Evolutionary conservation across 2,329 filamentous ascomycete species (phyloP), one percentile per base, ranked within the genome.

Genomic region (Coniochaeta sp.): DNA sequence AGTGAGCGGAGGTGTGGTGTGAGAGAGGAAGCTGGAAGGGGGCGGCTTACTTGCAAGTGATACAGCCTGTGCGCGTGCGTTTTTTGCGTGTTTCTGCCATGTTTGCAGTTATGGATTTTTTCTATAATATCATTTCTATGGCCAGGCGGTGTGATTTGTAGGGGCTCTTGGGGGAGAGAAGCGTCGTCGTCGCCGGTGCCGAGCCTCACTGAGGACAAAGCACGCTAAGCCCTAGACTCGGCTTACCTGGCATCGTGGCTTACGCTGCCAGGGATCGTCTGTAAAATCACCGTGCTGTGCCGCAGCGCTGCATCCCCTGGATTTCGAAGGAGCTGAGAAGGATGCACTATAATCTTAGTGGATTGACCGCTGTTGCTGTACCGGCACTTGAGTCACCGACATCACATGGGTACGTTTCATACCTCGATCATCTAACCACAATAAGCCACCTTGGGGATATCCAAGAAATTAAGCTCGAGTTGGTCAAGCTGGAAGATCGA

Each of bases 21-120:
- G n/a, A n/a, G n/a, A n/a, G n/a, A n/a, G n/a, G n/a, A n/a, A n/a
- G 24, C 12, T 8, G 11, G 54, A 5, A 16, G 9, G 22, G 19
- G 12, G 8, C 1, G 12, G 60, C 64, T 24, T 36, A 65, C 67
- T 62, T 64, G 63, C 67, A 69, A 16, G 67, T 69, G 38, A 69
- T 67, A 59, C 67, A 69, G 6, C 67, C 67, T 44, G 34, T 38
- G 9, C 34, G 34, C 3, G 34, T 38, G 34, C 34, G 34, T 38
- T 38, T 38, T 12, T 38, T 38, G 34, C 6, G 6, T 12, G 3
- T 38, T 38, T 38, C 34, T 38, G 34, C 16, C 34, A 38, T 38
- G 34, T 38, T 38, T 12, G 11, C 11, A 12, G 9, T 17, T 38
- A 12, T 6, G 5, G 6, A 12, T 17, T 38, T 3, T 17, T 38